Conservation (phyloP, 2,329 filamentous ascomycete species). For the Colletotrichum costaricense region DNA sequence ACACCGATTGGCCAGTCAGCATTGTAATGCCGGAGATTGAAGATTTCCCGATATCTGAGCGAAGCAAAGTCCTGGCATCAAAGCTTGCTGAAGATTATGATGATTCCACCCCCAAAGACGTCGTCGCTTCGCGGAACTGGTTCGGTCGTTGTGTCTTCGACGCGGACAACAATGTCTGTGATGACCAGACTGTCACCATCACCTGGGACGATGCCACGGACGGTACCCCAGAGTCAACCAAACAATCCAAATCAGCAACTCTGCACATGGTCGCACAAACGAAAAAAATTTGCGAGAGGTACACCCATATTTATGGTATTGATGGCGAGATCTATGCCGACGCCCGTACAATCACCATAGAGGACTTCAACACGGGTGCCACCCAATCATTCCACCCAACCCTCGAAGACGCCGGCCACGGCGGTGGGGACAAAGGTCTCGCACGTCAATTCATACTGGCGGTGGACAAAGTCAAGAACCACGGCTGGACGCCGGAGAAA, state of each 20-base stretch:
- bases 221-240: conserved; percentile 27
- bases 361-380: conserved; percentile 56
- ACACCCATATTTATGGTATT: conserved; percentile 87
- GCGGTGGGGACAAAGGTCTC: conserved; percentile 58
- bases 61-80: conserved; percentile 53
- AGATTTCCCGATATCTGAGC: conserved; percentile 66
- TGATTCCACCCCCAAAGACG: conserved; percentile 55
- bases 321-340: conserved; percentile 90
- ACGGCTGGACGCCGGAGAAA: conserved; percentile 71
- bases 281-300: conserved; percentile 85
- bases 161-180: conserved; percentile 90
- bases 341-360: conserved; percentile 78
- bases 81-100: conserved; percentile 66
- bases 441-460: conserved; percentile 86
- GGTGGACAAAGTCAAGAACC: conserved; percentile 81
- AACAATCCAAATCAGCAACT: conserved; percentile 76
- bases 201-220: conserved; percentile 80
- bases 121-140: conserved; percentile 72
- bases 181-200: conserved; percentile 91
- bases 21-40: conserved; percentile 95
- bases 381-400: conserved; percentile 32
- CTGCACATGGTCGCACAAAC: conserved; percentile 97
- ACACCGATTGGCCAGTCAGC: conserved; percentile 83
- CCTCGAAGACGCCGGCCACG: conserved; percentile 33
- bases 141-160: conserved; percentile 98